Evolutionary conservation across 2,329 filamentous ascomycete species (phyloP).

Genomic region (Aplosporella prunicola): DNA sequence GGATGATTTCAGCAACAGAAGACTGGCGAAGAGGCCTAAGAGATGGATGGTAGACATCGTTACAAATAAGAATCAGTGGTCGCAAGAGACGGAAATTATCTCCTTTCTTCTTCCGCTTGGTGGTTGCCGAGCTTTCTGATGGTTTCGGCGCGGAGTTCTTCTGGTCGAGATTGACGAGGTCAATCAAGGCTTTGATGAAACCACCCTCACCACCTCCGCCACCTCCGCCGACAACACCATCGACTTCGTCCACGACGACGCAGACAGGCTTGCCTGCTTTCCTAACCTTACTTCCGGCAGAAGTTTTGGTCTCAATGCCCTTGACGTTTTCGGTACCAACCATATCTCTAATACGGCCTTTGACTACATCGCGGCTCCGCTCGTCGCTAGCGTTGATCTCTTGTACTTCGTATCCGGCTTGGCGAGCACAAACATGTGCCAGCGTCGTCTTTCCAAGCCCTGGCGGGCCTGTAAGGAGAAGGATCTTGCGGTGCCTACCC

Average conservation of each 20-base stretch:
- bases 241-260: conserved; percentile 91
- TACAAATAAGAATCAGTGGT: conserved; percentile 89
- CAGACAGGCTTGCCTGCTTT: conserved; percentile 81
- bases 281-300: conserved; percentile 44
- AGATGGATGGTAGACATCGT: conserved; percentile 90
- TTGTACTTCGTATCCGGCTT: conserved; percentile 92
- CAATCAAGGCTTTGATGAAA: conserved; percentile 90
- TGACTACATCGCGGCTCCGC: conserved; percentile 79
- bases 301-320: conserved; percentile 49
- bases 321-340: conserved; percentile 90
- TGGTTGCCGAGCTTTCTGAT: conserved; percentile 16
- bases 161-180: conserved; percentile 77
- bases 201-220: conserved; percentile 72
- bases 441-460: conserved; percentile 93
- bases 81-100: conserved; percentile 82
- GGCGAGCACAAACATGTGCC: conserved; percentile 88
- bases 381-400: conserved; percentile 99
- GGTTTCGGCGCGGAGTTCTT: conserved; percentile 50
- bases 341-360: conserved; percentile 80
- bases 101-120: conserved; percentile 58
- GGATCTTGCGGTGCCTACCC: conserved; percentile 72
- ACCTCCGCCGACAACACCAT: conserved; percentile 79
- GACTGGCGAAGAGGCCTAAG: conserved; percentile 73
- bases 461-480: conserved; percentile 83
- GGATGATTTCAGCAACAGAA: conserved; percentile 83